Evolutionary conservation across 164 flowering plant species (phyloP), one percentile per base, ranked within the genome.

Genomic region (Umbilicus rupestris): DNA sequence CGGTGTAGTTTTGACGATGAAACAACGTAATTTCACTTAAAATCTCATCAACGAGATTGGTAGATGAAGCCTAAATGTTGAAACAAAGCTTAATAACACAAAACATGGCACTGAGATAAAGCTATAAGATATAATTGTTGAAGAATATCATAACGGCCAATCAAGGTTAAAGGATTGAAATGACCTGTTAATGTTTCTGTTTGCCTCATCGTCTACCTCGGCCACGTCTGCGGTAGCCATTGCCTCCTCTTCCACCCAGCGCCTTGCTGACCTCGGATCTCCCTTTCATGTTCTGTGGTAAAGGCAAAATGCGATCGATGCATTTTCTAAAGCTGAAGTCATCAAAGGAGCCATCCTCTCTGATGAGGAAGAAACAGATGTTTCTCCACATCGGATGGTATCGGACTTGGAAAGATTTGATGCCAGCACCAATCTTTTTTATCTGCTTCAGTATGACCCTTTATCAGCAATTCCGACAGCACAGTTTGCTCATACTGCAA

Each of bases 321-420:
- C 97, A 94, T 83, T 94, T 94, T 74, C 99, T 80, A 79, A 89
- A 91, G 81, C 99, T 94, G 80, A 94, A 94, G 73, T 94, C 97
- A 62, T 89, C 97, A 12, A 64, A 77, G 28, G 86, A 69, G 10
- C 77, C 85, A 71, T 91, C 99, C 3, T 75, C 79, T 77, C 96
- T 79, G 4, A 87, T 39, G 45, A 94, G 72, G 71, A 87, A 94
- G 73, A 86, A 91, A 82, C 99, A 94, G 24, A 85, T 79, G 58
- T 90, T 94, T 73, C 85, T 89, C 73, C 77, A 94, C 78, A 67
- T 46, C n/a, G 99, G 97, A 69, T 94, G 99, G 67, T 62, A 66
- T 2, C 88, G 81, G 12, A 91, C 78, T 78, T 94, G 96, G 74
- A 94, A 88, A 31, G 87, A 73, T 7, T 69, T 52, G 47, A 94